Conservation (phyloP, 2,329 filamentous ascomycete genomes). For the Calonectria naviculata region DNA sequence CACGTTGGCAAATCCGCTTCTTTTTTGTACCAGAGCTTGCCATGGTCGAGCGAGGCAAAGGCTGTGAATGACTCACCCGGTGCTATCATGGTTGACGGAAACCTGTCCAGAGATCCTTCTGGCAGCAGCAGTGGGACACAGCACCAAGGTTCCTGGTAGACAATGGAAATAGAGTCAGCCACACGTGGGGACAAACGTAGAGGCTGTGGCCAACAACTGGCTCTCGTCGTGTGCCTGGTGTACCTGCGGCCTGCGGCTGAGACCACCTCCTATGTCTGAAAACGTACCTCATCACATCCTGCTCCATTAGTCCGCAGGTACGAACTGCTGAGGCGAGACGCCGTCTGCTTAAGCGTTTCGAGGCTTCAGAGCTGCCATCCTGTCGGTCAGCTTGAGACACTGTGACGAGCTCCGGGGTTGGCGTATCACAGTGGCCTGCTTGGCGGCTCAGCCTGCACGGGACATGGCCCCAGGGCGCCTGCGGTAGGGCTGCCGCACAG, state of each 20-base stretch:
- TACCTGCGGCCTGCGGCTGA: conserved; percentile 14
- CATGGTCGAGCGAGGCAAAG: background rate
- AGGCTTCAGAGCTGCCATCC: conserved; percentile 10
- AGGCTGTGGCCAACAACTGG: conserved; percentile 8
- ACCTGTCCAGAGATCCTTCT: conserved; percentile 20
- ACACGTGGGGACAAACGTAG: background rate
- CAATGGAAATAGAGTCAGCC: conserved; percentile 7
- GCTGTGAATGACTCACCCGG: background rate
- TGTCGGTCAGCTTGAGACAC: conserved; percentile 26
- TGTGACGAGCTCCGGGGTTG: conserved; percentile 25
- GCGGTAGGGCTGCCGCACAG: conserved; percentile 34
- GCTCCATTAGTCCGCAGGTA: background rate
- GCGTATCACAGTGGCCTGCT: background rate
- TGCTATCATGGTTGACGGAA: conserved; percentile 19
- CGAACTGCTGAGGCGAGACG: background rate
- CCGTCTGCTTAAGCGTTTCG: conserved; percentile 13
- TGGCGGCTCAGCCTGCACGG: background rate
- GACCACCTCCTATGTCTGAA: background rate
- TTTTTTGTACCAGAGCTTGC: background rate
- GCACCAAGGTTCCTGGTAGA: background rate
- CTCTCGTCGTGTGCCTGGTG: background rate
- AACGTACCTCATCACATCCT: background rate
- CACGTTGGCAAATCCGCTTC: background rate
- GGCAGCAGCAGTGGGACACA: background rate
- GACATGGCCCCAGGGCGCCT: background rate